A percentile compares a stretch with the other conserved stretches of the same genome.
Evolutionary conservation across 257 asterid genomes (phyloP).

Genomic region (Solanum gracilifrons): DNA sequence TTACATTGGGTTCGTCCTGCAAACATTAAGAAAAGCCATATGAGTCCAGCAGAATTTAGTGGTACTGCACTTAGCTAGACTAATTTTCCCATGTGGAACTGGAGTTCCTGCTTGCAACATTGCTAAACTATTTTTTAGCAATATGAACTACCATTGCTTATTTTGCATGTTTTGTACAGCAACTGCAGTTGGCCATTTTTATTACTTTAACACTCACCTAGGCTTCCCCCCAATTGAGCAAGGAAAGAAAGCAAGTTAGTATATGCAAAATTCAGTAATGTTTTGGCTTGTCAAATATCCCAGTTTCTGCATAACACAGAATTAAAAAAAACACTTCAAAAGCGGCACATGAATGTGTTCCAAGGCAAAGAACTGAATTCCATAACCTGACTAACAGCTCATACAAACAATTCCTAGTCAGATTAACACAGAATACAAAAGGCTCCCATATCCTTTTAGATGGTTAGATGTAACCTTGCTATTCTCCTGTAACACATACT

Average conservation of each 20-base stretch:
- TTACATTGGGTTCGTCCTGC: conserved; percentile 78
- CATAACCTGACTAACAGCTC: neutral
- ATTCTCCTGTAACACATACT: neutral
- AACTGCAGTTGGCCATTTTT: neutral
- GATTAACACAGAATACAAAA: neutral
- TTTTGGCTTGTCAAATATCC: neutral
- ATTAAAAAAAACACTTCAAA: neutral
- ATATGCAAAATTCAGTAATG: neutral
- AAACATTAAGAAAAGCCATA: neutral
- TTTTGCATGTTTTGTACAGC: neutral
- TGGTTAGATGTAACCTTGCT: neutral
- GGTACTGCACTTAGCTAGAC: neutral
- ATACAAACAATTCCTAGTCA: neutral
- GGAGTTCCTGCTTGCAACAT: neutral
- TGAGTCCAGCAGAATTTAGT: neutral
- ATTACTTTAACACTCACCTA: neutral
- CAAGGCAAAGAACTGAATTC: neutral
- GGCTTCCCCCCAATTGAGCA: neutral
- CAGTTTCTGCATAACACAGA: neutral
- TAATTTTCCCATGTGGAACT: neutral
- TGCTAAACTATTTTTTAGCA: neutral
- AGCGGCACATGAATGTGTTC: neutral
- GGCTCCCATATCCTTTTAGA: neutral
- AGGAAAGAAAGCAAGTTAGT: neutral
- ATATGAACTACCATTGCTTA: neutral